Conservation (phyloP, 169 alveolate genomes). For the Plasmodium fragile region DNA sequence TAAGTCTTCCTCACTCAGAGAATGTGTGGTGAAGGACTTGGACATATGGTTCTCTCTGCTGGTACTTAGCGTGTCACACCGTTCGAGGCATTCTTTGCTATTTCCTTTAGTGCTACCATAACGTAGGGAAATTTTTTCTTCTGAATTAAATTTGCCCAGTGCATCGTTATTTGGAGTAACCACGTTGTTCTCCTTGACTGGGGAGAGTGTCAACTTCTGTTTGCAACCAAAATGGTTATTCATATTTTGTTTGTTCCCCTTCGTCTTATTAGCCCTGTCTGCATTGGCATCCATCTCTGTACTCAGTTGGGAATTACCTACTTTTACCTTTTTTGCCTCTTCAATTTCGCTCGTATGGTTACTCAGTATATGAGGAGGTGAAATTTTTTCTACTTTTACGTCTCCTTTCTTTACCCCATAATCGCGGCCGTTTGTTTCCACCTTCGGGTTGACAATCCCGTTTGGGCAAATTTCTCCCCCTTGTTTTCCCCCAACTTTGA, state of each 20-base stretch:
- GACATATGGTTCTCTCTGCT: neutral
- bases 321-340: neutral
- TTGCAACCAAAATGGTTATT: neutral
- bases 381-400: neutral
- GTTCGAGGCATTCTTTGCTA: neutral
- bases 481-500: neutral
- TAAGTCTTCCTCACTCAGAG: neutral
- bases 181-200: neutral
- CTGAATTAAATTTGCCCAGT: neutral
- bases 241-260: neutral
- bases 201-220: neutral
- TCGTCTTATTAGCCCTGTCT: neutral
- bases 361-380: neutral
- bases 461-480: neutral
- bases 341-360: neutral
- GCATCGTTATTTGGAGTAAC: neutral
- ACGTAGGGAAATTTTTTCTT: neutral
- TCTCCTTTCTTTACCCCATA: neutral
- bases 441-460: neutral
- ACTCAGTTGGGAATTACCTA: neutral
- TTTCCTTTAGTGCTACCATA: neutral
- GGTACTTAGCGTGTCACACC: neutral
- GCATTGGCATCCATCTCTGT: neutral
- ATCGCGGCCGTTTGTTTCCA: neutral
- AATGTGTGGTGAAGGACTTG: neutral